These are phyloP conservation scores for Solanum neorickii DNA, from an alignment of 257 asterid species.

Conservation along the genomic window DNA sequence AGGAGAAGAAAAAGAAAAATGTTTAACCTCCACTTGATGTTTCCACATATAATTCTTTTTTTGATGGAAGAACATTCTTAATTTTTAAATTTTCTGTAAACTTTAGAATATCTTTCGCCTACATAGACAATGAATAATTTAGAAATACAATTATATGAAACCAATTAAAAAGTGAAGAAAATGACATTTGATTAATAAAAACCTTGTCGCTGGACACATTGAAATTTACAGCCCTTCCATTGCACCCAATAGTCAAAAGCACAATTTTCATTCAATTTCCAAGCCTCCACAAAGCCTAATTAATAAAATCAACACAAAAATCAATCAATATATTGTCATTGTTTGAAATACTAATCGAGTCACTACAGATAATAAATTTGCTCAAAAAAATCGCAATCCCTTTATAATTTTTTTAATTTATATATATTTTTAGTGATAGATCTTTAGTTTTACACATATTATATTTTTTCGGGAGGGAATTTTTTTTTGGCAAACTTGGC, in stretches of 20 bases:
- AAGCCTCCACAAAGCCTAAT: neutral
- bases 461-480: no score
- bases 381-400: neutral
- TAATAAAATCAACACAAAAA: neutral
- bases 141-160: neutral
- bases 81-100: neutral
- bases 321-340: neutral
- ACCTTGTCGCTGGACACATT: neutral
- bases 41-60: neutral
- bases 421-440: no score
- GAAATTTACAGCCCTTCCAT: neutral
- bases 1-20: neutral
- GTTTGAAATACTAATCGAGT: neutral
- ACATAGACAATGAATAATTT: neutral
- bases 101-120: neutral
- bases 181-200: neutral
- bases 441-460: no score
- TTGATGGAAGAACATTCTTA: neutral
- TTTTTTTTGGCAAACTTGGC: no score
- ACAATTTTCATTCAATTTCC: neutral
- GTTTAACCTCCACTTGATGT: neutral
- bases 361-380: neutral
- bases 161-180: neutral
- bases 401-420: no score
- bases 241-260: neutral